These are phyloP conservation scores for Holtermannia corniformis DNA, from an alignment of 768 basidiomycete genomes.

Conservation along the genomic window DNA sequence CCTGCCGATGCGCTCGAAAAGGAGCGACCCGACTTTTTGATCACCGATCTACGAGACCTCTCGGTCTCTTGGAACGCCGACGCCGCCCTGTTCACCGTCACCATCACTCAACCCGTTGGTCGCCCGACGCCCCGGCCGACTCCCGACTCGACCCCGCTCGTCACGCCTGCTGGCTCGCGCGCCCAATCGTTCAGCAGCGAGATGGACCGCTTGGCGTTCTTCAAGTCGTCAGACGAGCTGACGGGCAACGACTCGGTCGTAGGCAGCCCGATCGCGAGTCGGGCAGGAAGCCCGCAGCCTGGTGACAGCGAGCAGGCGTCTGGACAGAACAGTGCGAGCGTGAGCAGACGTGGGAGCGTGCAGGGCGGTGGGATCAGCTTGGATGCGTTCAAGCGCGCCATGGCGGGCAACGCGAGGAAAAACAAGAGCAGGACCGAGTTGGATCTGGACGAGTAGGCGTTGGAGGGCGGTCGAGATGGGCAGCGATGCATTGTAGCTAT, in stretches of 20 bases:
- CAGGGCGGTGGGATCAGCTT: constrained; percentile 23
- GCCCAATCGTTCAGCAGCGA: constrained; percentile 31
- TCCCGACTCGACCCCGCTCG: constrained; percentile 39
- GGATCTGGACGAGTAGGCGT: constrained; percentile 13
- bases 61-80: constrained; percentile 33
- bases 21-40: constrained; percentile 42
- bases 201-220: constrained; percentile 9
- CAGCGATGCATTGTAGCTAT: background rate
- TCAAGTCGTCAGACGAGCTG: constrained; percentile 34
- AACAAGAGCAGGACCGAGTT: constrained; percentile 12
- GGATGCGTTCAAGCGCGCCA: constrained; percentile 37
- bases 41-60: constrained; percentile 41
- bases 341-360: constrained; percentile 8
- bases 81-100: constrained; percentile 29
- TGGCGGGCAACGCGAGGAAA: constrained; percentile 34
- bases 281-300: constrained; percentile 26
- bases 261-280: constrained; percentile 25
- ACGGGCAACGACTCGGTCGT: constrained; percentile 40
- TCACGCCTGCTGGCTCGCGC: constrained; percentile 38
- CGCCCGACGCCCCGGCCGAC: constrained; percentile 32
- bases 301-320: constrained; percentile 7
- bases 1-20: constrained; percentile 49
- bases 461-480: background rate
- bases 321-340: constrained; percentile 8
- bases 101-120: constrained; percentile 40